phyloP scores from a whole-genome alignment of 192 early-diverging fungal species.

The Spizellomyces punctatus region DNA sequence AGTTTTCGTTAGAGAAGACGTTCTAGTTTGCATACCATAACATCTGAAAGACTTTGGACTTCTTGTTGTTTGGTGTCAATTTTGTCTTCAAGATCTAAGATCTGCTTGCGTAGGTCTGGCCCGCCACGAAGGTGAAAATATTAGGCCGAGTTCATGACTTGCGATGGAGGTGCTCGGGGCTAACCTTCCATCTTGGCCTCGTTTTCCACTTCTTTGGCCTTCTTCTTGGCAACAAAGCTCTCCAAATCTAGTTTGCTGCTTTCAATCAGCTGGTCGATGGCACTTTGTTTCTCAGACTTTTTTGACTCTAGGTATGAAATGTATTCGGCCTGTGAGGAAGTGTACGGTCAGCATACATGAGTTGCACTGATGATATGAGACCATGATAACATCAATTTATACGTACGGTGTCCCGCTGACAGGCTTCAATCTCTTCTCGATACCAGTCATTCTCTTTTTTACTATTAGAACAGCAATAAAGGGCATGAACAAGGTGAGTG shows the following conservation, averaged over 20 bases:
- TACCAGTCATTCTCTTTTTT: slow-evolving; percentile 62
- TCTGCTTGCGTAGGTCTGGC: slow-evolving; percentile 26
- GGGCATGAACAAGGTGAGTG: not conserved
- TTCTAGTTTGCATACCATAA: slow-evolving; percentile 34
- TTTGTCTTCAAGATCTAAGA: slow-evolving; percentile 44
- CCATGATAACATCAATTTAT: not conserved
- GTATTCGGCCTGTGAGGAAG: slow-evolving; percentile 45
- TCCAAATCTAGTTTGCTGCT: slow-evolving; percentile 46
- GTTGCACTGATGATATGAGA: not conserved
- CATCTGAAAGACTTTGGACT: slow-evolving; percentile 44
- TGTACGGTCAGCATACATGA: not conserved
- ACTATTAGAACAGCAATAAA: slow-evolving; percentile 14
- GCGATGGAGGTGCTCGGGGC: not conserved
- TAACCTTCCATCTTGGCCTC: slow-evolving; percentile 44
- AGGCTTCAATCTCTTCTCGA: slow-evolving; percentile 50
- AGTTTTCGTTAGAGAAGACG: not conserved
- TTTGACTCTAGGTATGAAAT: slow-evolving; percentile 52
- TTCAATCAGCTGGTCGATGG: slow-evolving; percentile 44
- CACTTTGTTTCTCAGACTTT: slow-evolving; percentile 48
- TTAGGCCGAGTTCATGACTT: too few species aligned
- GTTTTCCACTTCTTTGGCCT: slow-evolving; percentile 39
- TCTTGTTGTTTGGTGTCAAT: slow-evolving; percentile 50
- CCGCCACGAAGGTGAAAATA: not conserved
- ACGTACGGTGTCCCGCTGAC: slow-evolving; percentile 49
- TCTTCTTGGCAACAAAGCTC: slow-evolving; percentile 28